Percentiles rank a stretch among this genome's conserved stretches.
phyloP scores from a whole-genome alignment of 2,329 filamentous ascomycete genomes.

The Penicillium vulpinum region DNA sequence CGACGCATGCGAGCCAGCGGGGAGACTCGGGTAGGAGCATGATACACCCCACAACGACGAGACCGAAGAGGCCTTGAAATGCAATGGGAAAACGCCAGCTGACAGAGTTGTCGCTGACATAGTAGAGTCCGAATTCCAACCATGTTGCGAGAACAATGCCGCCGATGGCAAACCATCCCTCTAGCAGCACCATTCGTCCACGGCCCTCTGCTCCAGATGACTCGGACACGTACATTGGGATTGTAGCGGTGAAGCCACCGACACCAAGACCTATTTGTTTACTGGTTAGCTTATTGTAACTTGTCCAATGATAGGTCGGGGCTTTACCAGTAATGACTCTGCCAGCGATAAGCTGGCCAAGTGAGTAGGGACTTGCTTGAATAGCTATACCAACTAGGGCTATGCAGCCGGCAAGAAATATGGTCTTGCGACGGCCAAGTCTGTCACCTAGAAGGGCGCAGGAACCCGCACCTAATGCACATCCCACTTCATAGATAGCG shows the following conservation, averaged over 20 bases:
- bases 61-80: constrained; percentile 39
- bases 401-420: constrained; percentile 19
- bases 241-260: constrained; percentile 27
- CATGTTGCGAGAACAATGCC: constrained; percentile 34
- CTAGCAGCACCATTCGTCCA: constrained; percentile 21
- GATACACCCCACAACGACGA: constrained; percentile 23
- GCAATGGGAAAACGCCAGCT: constrained; percentile 35
- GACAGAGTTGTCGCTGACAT: constrained; percentile 32
- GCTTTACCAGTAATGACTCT: constrained; percentile 18
- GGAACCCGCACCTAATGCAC: constrained; percentile 20
- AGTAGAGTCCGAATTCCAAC: constrained; percentile 44
- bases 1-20: constrained; percentile 54
- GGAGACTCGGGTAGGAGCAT: constrained; percentile 52
- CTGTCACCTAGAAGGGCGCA: constrained; percentile 17
- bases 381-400: constrained; percentile 16
- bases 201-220: constrained; percentile 18
- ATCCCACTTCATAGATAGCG: constrained; percentile 29
- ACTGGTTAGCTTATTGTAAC: neutral
- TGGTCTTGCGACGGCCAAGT: constrained; percentile 21
- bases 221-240: constrained; percentile 27
- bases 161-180: constrained; percentile 23
- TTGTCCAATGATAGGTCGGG: neutral
- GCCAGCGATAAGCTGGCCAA: constrained; percentile 7
- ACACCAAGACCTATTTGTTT: constrained; percentile 21
- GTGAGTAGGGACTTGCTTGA: constrained; percentile 17